phyloP scores from a whole-genome alignment of 2,329 filamentous ascomycete genomes.

The Aspergillus ochraceus region DNA sequence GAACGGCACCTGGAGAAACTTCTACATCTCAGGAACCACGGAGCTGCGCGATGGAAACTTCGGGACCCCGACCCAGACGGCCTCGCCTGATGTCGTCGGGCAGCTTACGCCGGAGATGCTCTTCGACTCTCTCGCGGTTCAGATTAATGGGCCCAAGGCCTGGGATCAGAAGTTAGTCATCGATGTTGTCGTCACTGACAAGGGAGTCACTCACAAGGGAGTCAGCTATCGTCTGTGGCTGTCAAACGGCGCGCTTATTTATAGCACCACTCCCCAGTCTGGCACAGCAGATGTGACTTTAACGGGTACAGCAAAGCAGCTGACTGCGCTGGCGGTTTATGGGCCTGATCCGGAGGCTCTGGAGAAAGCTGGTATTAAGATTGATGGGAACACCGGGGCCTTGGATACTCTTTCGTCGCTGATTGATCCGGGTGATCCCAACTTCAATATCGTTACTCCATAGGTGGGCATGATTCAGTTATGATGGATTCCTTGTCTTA shows the following conservation, averaged over 20 bases:
- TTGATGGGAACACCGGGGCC: neutral
- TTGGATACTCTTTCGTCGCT: constrained; percentile 1
- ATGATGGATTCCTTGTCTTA: no score
- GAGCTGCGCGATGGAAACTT: constrained; percentile 22
- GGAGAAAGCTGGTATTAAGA: neutral
- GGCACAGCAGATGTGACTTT: neutral
- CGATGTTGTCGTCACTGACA: constrained; percentile 3
- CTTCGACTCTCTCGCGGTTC: constrained; percentile 4
- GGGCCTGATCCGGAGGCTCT: constrained; percentile 2
- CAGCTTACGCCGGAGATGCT: constrained; percentile 9
- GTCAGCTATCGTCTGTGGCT: constrained; percentile 2
- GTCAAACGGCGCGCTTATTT: constrained; percentile 9
- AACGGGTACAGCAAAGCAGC: neutral
- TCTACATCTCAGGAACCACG: constrained; percentile 35
- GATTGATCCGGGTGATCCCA: constrained; percentile 5
- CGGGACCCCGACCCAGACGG: neutral
- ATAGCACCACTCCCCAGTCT: neutral
- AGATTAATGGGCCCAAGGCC: constrained; percentile 6
- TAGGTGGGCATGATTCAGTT: neutral
- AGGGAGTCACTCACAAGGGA: neutral
- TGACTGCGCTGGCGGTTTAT: constrained; percentile 1
- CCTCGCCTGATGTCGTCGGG: neutral
- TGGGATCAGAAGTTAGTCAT: constrained; percentile 4
- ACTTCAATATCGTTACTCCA: constrained; percentile 11
- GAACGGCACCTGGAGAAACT: constrained; percentile 45